Base-by-base conservation (phyloP, 108 stramenopile genomes). In the Cyclotella sp. region DNA sequence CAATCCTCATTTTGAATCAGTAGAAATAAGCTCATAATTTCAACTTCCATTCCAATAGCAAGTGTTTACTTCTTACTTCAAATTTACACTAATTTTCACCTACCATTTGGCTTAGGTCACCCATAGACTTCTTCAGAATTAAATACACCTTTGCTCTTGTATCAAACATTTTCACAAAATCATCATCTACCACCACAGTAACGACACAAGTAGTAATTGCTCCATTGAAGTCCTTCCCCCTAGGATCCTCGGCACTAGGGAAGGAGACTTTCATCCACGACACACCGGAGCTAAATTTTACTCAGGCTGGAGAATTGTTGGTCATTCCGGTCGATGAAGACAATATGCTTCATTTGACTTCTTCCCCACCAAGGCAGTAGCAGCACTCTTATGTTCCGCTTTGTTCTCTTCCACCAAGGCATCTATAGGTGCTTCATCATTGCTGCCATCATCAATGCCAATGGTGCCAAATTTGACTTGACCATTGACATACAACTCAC, bases 221-320 rank as follows among this genome's bases (percentile, higher is more conserved):
- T 0, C 91, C 93, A 55, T 94, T 83, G 10, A 89, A 77, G 52
- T 82, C 73, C 42, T 78, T 64, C 82, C 92, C 94, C 26, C 90
- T 90, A 27, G 95, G 95, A 89, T 96, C 95, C 70, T 94, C 93
- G 13, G 95, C 93, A 30, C 93, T 94, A 12, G 95, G 95, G 66
- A 96, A 96, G 12, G 93, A 91, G 29, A 96, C 85, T 24, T 93
- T 86, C 82, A 93, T 86, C 92, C 92, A 96, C 9, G 93, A 94
- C 8, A 30, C 68, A 68, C 93, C 93, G 9, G 85, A 68, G 51
- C 87, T 81, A 68, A 87, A 96, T 71, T 92, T 93, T 14, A 53
- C 30, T 41, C 80, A 60, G 26, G 49, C 62, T 27, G 66, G 26
- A 67, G 79, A 82, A 24, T 87, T 88, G 21, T 63, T 22, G 0